Percentiles rank a stretch among this genome's conserved stretches.
These are phyloP conservation scores for Beauveria caledonica DNA, from an alignment of 2,329 filamentous ascomycete genomes.

Conservation along the genomic window DNA sequence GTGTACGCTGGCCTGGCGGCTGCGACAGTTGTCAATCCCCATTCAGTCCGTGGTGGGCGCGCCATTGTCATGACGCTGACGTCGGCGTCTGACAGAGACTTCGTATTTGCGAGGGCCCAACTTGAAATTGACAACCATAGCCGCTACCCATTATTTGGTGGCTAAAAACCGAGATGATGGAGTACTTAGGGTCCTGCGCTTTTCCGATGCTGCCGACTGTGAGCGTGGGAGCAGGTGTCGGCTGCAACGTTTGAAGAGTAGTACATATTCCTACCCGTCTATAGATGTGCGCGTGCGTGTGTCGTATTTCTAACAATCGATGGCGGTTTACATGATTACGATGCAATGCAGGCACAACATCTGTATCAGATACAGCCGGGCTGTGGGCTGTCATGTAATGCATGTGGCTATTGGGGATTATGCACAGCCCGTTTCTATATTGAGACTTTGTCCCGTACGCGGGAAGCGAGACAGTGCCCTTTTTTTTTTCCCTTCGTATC, in stretches of 20 bases:
- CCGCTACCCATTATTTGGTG: neutral
- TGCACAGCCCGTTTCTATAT: conserved; percentile 10
- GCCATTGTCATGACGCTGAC: conserved; percentile 5
- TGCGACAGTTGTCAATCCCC: neutral
- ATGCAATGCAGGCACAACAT: neutral
- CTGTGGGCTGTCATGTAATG: neutral
- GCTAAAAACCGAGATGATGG: neutral
- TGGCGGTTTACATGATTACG: neutral
- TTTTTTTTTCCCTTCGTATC: neutral
- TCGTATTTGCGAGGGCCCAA: neutral
- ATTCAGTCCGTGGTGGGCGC: neutral
- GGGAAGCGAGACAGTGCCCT: neutral
- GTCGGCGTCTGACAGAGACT: neutral
- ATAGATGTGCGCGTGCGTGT: too few relatives aligned
- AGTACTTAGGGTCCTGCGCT: neutral
- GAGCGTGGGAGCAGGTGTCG: neutral
- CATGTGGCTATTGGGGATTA: neutral
- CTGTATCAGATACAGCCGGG: conserved; percentile 2
- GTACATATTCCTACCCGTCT: neutral
- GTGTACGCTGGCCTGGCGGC: neutral
- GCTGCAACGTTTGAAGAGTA: neutral
- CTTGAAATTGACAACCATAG: neutral
- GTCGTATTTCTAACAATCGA: neutral
- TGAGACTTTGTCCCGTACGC: neutral
- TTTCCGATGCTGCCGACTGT: neutral